phyloP scores from a whole-genome alignment of 805 yeast genomes.

The Schwanniomyces polymorphus region DNA sequence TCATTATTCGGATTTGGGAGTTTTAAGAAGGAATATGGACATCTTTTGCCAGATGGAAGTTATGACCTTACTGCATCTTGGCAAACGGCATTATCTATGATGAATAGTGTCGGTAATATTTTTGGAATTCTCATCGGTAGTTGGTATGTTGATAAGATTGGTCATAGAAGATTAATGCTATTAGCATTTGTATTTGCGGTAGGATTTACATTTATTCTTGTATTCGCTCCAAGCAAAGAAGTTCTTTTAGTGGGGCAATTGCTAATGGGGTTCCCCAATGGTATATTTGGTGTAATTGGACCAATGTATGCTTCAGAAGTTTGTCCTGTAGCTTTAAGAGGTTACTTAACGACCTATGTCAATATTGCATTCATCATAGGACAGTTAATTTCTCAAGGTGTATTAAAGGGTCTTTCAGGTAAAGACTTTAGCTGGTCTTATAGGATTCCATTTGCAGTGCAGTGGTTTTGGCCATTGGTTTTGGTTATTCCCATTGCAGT shows the following conservation, averaged over 20 bases:
- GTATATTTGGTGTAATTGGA: constrained; percentile 38
- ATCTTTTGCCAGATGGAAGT: constrained; percentile 18
- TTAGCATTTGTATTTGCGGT: constrained; percentile 20
- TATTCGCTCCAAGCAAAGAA: constrained; percentile 35
- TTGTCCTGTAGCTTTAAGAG: constrained; percentile 40
- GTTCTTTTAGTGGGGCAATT: constrained; percentile 44
- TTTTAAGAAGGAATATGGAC: constrained; percentile 34
- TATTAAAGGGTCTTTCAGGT: constrained; percentile 34
- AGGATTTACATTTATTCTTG: constrained; percentile 38
- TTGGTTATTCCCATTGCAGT: constrained; percentile 20
- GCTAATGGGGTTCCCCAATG: constrained; percentile 44
- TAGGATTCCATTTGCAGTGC: constrained; percentile 40
- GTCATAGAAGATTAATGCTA: constrained; percentile 40
- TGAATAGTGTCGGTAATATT: constrained; percentile 36
- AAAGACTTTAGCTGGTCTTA: constrained; percentile 30
- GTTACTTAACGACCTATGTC: constrained; percentile 37
- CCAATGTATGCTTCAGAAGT: constrained; percentile 46
- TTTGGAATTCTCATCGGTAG: constrained; percentile 46
- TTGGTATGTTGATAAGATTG: constrained; percentile 39
- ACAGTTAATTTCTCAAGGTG: constrained; percentile 42
- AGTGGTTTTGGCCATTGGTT: constrained; percentile 35
- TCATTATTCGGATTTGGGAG: constrained; percentile 35
- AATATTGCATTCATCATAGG: constrained; percentile 40
- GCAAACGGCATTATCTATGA: constrained; percentile 31
- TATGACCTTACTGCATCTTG: constrained; percentile 37